Evolutionary conservation across 305 asterid genomes (phyloP), one percentile per base, ranked within the genome.

Genomic region (Solanum aculeatissimum): DNA sequence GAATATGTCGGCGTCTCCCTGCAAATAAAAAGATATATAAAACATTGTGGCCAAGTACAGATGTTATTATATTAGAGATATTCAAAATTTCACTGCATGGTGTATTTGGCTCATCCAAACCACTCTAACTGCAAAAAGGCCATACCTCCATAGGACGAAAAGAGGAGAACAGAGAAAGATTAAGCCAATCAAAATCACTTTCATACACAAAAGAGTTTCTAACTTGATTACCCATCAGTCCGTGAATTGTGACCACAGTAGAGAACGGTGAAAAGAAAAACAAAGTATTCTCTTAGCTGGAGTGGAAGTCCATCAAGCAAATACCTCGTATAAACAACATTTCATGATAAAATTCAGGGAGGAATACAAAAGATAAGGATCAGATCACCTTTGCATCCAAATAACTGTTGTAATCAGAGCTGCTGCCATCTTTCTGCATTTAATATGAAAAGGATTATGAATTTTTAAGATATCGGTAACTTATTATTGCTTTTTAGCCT

Each of bases 1-100:
- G 90, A 97, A 97, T 89, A 97, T 95, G 88, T 95, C 98, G 47
- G 99, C 99, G 81, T 97, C 98, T 70, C 99, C 99, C 99, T 95
- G 91, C 87, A 47, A 80, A 85, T 66, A 80, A 71, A 63, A 57
- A 43, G 35, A 72, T n/a, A 53, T 51, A 29, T 60, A 57, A 27
- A 9, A 65, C 63, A 53, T 19, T 19, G 4, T 16, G 1, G 19
- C 49, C 82, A 53, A 51, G 29, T 32, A 29, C 66, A 78, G 66
- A 18, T 51, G 82, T 27, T 51, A 2, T 19, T 53, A 78, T n/a
- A 29, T 13, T 2, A 29, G 25, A 78, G 83, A 78, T 53, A 19
- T 19, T 78, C 66, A 53, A 78, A 53, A 49, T 53, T 29, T 53
- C 49, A 18, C 35, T 23, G 23, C 45, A 66, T 6, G 71, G n/a